These are phyloP conservation scores for Microthyrium microscopicum DNA, from an alignment of 2,329 filamentous ascomycete species.

Conservation along the genomic window DNA sequence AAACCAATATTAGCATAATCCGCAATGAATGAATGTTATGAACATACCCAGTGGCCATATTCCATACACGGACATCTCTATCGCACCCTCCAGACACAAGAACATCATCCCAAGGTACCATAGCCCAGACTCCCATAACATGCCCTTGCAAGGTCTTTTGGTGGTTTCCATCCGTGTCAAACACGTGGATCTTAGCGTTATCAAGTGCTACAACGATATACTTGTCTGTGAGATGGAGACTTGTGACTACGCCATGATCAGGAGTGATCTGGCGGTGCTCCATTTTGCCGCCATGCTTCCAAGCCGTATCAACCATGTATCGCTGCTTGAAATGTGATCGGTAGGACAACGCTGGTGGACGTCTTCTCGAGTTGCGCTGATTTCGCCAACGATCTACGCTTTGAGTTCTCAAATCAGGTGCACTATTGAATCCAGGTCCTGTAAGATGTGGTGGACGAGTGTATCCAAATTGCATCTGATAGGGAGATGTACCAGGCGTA, in stretches of 20 bases:
- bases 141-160: constrained; percentile 85
- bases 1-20: constrained; percentile 10
- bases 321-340: constrained; percentile 95
- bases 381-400: constrained; percentile 39
- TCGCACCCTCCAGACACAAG: constrained; percentile 94
- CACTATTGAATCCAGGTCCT: constrained; percentile 19
- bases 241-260: constrained; percentile 93
- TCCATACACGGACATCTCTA: constrained; percentile 91
- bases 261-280: constrained; percentile 81
- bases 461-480: constrained; percentile 7
- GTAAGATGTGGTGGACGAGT: no score
- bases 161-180: constrained; percentile 76
- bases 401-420: constrained; percentile 32
- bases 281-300: constrained; percentile 79
- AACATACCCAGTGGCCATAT: constrained; percentile 74
- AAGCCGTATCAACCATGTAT: constrained; percentile 93
- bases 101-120: constrained; percentile 94
- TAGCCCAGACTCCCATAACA: constrained; percentile 98
- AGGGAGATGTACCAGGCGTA: constrained; percentile 10
- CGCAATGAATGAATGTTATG: neutral
- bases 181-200: constrained; percentile 97
- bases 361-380: constrained; percentile 19
- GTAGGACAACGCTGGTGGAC: constrained; percentile 61
- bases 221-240: constrained; percentile 79
- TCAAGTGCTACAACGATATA: constrained; percentile 97